phyloP scores from a whole-genome alignment of 371 early-diverging fungal genomes.

The Rhizoclosmatium hyalinum region DNA sequence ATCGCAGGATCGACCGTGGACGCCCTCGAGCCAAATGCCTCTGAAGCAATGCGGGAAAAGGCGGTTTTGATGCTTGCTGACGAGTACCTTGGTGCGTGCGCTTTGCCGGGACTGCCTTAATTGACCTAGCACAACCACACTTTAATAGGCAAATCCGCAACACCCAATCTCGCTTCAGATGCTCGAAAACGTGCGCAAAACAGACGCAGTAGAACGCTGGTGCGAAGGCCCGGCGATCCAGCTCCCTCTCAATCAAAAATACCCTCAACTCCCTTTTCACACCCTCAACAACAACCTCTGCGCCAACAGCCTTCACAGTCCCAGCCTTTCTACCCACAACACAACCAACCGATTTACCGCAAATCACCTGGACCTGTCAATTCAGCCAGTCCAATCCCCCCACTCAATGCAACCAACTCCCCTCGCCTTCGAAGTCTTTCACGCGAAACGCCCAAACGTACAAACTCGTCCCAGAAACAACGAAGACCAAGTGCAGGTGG shows the following conservation, averaged over 20 bases:
- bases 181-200: constrained; percentile 34
- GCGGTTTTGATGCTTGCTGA: constrained; percentile 23
- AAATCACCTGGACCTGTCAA: too few relatives aligned
- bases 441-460: too few relatives aligned
- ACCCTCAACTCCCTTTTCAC: not conserved
- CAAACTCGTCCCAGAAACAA: too few relatives aligned
- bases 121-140: not conserved
- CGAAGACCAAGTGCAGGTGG: too few relatives aligned
- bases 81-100: constrained; percentile 14
- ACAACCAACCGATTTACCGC: not conserved
- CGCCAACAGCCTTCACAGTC: not conserved
- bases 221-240: constrained; percentile 2
- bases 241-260: not conserved
- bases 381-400: too few relatives aligned
- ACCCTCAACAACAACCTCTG: not conserved
- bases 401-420: too few relatives aligned
- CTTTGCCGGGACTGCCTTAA: not conserved
- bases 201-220: constrained; percentile 25
- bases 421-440: too few relatives aligned
- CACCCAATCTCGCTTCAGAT: constrained; percentile 32
- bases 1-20: constrained; percentile 40
- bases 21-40: constrained; percentile 33
- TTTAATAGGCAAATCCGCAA: constrained; percentile 29
- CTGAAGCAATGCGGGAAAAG: constrained; percentile 36
- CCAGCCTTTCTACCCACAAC: not conserved